A percentile compares a stretch with the other conserved stretches of the same genome.
Conservation (phyloP, 176 grass and related monocot genomes). For the Thalia dealbata region DNA sequence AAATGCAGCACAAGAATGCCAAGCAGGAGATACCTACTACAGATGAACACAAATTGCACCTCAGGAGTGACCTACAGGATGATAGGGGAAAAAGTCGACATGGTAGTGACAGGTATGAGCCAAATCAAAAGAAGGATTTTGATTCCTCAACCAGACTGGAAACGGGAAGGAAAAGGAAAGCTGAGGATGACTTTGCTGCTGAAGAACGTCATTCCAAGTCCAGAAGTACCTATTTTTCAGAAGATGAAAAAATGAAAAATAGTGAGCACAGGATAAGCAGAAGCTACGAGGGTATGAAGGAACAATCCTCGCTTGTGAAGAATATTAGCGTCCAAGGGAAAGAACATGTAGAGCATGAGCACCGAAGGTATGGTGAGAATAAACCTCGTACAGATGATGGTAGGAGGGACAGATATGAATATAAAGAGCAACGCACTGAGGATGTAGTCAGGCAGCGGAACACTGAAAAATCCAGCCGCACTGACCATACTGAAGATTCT, state of each 20-base stretch:
- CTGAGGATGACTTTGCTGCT: background rate
- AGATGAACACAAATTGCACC: slow-evolving; percentile 11
- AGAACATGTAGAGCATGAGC: slow-evolving; percentile 24
- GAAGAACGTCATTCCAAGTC: background rate
- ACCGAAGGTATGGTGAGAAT: slow-evolving; percentile 23
- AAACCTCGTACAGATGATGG: slow-evolving; percentile 21
- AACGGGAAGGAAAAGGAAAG: slow-evolving; percentile 5
- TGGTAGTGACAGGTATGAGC: slow-evolving; percentile 1
- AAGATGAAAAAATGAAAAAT: slow-evolving; percentile 20
- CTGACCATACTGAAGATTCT: no score
- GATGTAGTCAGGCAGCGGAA: background rate
- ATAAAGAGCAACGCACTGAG: background rate
- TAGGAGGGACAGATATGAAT: slow-evolving; percentile 28
- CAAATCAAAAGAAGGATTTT: slow-evolving; percentile 12
- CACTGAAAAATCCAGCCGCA: no score
- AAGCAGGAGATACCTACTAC: slow-evolving; percentile 13
- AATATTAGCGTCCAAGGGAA: slow-evolving; percentile 1
- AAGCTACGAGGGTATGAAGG: slow-evolving; percentile 15
- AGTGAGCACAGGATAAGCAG: slow-evolving; percentile 21
- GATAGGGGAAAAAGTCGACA: slow-evolving; percentile 1
- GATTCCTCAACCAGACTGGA: background rate
- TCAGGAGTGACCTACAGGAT: slow-evolving; percentile 8
- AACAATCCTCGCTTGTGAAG: background rate
- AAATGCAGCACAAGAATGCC: slow-evolving; percentile 25
- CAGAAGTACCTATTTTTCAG: slow-evolving; percentile 14